A percentile compares a stretch with the other conserved stretches of the same genome.
These are phyloP conservation scores for Paracorniculantispora psalliotae DNA, from an alignment of 2,329 filamentous ascomycete species.

Conservation along the genomic window DNA sequence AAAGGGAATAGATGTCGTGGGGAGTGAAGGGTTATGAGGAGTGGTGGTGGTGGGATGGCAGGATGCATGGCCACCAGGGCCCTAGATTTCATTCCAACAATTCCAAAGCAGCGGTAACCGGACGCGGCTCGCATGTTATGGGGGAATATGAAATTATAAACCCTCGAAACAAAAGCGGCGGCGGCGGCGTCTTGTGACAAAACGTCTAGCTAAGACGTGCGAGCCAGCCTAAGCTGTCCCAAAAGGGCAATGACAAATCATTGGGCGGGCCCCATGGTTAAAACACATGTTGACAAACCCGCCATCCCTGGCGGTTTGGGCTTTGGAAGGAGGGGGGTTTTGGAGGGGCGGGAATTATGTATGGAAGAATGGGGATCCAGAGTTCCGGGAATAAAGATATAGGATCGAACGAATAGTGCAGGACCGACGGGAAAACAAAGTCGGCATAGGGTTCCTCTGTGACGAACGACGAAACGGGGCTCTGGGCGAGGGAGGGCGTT, in stretches of 20 bases:
- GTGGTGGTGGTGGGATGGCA: background rate
- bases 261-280: background rate
- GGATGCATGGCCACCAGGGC: background rate
- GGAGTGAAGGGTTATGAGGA: background rate
- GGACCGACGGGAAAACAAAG: background rate
- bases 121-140: background rate
- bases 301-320: background rate
- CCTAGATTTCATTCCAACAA: background rate
- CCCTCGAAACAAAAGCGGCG: background rate
- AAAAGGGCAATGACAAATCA: constrained; percentile 12
- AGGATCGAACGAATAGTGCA: background rate
- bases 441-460: background rate
- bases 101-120: background rate
- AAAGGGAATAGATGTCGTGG: background rate
- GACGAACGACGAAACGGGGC: background rate
- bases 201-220: background rate
- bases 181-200: background rate
- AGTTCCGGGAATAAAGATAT: background rate
- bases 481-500: no score
- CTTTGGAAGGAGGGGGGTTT: background rate
- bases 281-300: background rate
- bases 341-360: background rate
- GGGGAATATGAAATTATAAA: background rate
- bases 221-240: background rate
- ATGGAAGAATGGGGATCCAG: background rate